A percentile compares a stretch with the other conserved stretches of the same genome.
Conservation (phyloP, 805 yeast genomes). For the Kodamaea kaohsiungensis region DNA sequence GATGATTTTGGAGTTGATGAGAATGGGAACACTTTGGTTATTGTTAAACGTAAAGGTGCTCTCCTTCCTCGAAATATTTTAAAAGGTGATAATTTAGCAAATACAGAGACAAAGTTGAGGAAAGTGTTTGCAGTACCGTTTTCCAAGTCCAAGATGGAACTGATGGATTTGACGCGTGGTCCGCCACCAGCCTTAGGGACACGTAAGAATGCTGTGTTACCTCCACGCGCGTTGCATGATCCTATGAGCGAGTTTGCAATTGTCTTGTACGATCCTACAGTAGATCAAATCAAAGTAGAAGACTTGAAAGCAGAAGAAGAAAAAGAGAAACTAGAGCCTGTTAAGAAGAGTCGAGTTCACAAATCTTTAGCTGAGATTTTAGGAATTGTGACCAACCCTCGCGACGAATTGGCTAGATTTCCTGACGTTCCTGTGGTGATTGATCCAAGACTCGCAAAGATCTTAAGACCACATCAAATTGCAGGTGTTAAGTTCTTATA, state of each 20-base stretch:
- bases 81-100: slow-evolving; percentile 33
- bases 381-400: slow-evolving; percentile 61
- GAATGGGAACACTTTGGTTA: slow-evolving; percentile 24
- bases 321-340: slow-evolving; percentile 2
- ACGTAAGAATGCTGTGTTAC: slow-evolving; percentile 61
- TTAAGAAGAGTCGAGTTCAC: slow-evolving; percentile 48
- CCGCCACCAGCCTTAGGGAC: slow-evolving; percentile 89
- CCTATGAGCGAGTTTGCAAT: slow-evolving; percentile 93
- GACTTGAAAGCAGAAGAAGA: slow-evolving; percentile 22
- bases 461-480: slow-evolving; percentile 92
- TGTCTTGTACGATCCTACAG: slow-evolving; percentile 92
- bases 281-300: slow-evolving; percentile 51
- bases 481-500: slow-evolving; percentile 93
- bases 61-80: slow-evolving; percentile 55
- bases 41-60: slow-evolving; percentile 49
- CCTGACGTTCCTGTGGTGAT: slow-evolving; percentile 95
- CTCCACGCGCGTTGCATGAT: slow-evolving; percentile 94
- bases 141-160: slow-evolving; percentile 35
- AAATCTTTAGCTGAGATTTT: slow-evolving; percentile 77
- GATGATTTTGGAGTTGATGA: slow-evolving; percentile 34
- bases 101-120: slow-evolving; percentile 37
- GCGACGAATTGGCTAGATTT: slow-evolving; percentile 50
- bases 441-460: slow-evolving; percentile 82
- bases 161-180: slow-evolving; percentile 31
- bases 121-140: slow-evolving; percentile 66